A percentile compares a stretch with the other conserved stretches of the same genome.
Conservation (phyloP, 495 filamentous ascomycete genomes). For the Lichina pygmaea region DNA sequence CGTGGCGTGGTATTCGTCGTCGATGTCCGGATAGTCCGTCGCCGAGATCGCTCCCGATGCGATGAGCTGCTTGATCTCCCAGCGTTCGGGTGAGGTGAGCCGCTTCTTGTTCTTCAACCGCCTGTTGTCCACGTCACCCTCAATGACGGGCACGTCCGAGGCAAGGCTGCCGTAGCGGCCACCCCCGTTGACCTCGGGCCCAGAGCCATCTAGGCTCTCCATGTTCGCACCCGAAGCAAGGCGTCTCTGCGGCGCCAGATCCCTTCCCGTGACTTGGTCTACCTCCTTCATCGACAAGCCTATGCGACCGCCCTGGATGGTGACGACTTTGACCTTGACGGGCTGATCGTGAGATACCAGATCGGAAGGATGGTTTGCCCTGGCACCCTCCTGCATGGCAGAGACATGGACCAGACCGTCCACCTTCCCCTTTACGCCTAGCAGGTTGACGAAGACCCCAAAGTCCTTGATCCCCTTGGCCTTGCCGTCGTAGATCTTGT, state of each 20-base stretch:
- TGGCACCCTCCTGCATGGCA: conserved; percentile 61
- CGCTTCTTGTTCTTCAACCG: conserved; percentile 46
- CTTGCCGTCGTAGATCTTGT: conserved; percentile 73
- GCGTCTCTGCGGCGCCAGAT: conserved; percentile 54
- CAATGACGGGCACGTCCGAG: conserved; percentile 36
- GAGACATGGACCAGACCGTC: conserved; percentile 94
- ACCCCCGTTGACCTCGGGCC: conserved; percentile 6
- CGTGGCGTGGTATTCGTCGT: conserved; percentile 79
- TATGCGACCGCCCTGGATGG: conserved; percentile 53
- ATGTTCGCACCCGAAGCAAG: conserved; percentile 83
- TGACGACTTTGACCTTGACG: conserved; percentile 83
- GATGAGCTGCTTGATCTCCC: conserved; percentile 93
- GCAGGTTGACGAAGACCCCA: conserved; percentile 83
- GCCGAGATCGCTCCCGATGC: conserved; percentile 80
- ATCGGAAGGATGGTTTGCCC: conserved; percentile 81
- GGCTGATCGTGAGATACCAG: conserved; percentile 53
- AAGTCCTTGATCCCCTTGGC: conserved; percentile 88
- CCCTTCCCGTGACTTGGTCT: conserved; percentile 69
- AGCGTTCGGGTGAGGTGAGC: conserved; percentile 84
- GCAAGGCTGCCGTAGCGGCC: conserved; percentile 28
- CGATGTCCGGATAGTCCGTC: conserved; percentile 76
- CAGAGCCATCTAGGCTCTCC: conserved; percentile 38
- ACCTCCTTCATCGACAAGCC: conserved; percentile 94
- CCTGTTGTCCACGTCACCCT: conserved; percentile 22
- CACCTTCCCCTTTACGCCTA: conserved; percentile 62